Percentiles rank a stretch among this genome's conserved stretches.
These are phyloP conservation scores for Mycena vitilis DNA, from an alignment of 768 basidiomycete species.

Conservation along the genomic window DNA sequence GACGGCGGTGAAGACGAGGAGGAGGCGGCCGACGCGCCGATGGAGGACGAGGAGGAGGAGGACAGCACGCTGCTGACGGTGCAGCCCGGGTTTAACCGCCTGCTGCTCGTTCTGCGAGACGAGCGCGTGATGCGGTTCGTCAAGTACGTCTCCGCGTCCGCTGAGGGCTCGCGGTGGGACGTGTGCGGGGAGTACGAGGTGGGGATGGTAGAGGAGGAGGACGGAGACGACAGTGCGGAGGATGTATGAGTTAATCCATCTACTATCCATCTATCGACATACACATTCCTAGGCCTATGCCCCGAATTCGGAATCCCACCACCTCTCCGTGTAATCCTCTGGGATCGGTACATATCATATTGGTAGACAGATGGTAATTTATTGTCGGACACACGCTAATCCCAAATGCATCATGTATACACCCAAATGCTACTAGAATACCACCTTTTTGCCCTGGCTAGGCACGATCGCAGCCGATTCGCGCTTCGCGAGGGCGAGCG, in stretches of 20 bases:
- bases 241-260: conserved; percentile 1
- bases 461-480: conserved; percentile 80
- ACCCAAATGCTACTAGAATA: conserved; percentile 59
- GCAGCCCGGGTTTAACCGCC: conserved; percentile 89
- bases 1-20: conserved; percentile 34
- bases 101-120: conserved; percentile 91
- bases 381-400: conserved; percentile 12
- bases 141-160: conserved; percentile 92
- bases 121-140: conserved; percentile 95
- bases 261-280: too few relatives aligned
- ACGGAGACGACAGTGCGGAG: conserved; percentile 50
- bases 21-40: conserved; percentile 49
- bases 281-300: conserved; percentile 1
- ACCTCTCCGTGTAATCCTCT: too few relatives aligned
- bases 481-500: conserved; percentile 80
- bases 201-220: conserved; percentile 78
- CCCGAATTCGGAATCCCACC: too few relatives aligned
- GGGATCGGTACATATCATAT: neutral
- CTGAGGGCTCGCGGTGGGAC: conserved; percentile 94
- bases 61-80: conserved; percentile 86
- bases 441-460: conserved; percentile 77
- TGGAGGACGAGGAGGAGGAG: conserved; percentile 67
- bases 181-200: conserved; percentile 93
- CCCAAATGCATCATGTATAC: neutral
- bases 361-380: conserved; percentile 19